Base-by-base conservation (phyloP, 495 filamentous ascomycete genomes). In the Talaromyces borbonicus region DNA sequence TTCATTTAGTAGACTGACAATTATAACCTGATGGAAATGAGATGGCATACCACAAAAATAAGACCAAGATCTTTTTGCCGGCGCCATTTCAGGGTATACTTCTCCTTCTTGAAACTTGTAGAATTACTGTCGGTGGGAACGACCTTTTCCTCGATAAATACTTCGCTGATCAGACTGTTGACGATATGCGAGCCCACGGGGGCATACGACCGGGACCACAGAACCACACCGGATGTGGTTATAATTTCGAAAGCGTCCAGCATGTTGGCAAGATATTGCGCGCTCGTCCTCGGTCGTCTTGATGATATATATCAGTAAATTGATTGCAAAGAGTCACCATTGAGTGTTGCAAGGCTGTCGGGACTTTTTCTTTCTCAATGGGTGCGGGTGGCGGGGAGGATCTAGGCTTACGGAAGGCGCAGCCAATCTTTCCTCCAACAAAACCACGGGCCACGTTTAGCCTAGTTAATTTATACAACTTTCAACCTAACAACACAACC, bases 171-270 rank as follows among this genome's bases (percentile, higher is more conserved):
- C 62, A 97, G 84, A 68, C 82, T 84, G 68, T 98, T 94, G 68
- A 98, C 79, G 38, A 97, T 70, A 53, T 83, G 82, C 16, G 85
- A 71, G 56, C 79, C 85, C 54, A 94, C 78, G 0, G 85, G 73
- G 26, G 79, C 79, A 61, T 92, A 95, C 4, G 80, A 83, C 56
- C 84, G 83, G 24, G 92, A 96, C 92, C 92, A 98, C 31, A 98
- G 74, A 35, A 98, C 92, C 40, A 98, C 88, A 19, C 92, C 92
- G 14, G 92, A 95, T 27, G 90, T 94, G 44, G 87, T 94, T 18
- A 98, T 61, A 47, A 98, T 90, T 64, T 98, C 92, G 57, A 98
- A 97, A 14, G 83, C 80, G 64, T 98, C 92, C 63, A 98, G 69
- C 90, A 96, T 96, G 6, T 25, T 25, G 8, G 22, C 23, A 43